phyloP scores from a whole-genome alignment of 192 early-diverging fungal genomes.

The Coemansia sp. region DNA sequence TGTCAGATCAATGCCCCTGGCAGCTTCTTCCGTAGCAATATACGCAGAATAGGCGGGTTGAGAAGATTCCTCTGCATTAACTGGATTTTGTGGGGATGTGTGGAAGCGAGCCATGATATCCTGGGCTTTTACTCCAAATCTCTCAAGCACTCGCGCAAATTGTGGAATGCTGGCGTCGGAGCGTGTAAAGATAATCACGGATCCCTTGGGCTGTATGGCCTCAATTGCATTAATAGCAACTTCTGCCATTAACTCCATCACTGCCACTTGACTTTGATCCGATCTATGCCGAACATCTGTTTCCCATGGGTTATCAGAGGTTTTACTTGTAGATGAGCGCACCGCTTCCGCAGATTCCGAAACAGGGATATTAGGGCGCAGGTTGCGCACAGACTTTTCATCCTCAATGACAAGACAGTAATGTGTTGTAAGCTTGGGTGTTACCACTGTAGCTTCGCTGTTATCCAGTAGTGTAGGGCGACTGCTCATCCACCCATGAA shows the following conservation, averaged over 20 bases:
- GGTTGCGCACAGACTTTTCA: conserved; percentile 26
- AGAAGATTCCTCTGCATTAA: background rate
- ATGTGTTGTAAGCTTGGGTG: conserved; percentile 17
- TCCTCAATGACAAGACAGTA: conserved; percentile 44
- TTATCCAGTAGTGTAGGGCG: conserved; percentile 7
- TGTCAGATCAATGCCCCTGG: conserved; percentile 83
- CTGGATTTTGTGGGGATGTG: background rate
- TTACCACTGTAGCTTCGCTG: background rate
- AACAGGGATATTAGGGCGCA: conserved; percentile 8
- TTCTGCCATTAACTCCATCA: conserved; percentile 35
- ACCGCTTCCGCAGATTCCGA: too few species aligned
- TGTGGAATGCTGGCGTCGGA: conserved; percentile 24
- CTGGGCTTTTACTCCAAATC: conserved; percentile 20
- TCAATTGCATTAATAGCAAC: conserved; percentile 33
- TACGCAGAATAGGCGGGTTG: too few species aligned
- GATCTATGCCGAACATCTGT: background rate
- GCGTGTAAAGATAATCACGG: conserved; percentile 27
- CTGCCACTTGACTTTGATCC: conserved; percentile 5
- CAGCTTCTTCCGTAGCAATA: conserved; percentile 70
- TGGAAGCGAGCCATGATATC: conserved; percentile 32
- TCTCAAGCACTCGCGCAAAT: conserved; percentile 21
- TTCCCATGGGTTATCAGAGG: background rate
- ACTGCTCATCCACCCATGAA: conserved; percentile 26
- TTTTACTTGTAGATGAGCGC: background rate
- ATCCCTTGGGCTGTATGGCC: conserved; percentile 6